Base-by-base conservation (phyloP, 345 rosid species). In the Eucalyptus dawsonii region DNA sequence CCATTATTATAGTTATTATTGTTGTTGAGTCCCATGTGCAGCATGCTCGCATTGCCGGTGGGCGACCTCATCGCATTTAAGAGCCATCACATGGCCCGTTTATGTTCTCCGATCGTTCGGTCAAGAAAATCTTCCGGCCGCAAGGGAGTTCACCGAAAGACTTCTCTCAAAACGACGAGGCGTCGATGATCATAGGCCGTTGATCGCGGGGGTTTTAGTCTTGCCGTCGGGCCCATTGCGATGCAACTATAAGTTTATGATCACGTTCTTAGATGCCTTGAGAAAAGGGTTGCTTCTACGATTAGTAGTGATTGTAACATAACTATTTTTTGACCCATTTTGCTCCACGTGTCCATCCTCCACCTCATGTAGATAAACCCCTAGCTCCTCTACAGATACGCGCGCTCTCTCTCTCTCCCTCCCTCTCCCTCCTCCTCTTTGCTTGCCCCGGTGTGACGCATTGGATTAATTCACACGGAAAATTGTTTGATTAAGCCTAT, bases 241-340 rank as follows among this genome's bases (percentile, higher is more conserved):
- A 53, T 19, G 15, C 69, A 62, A 27, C 37, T n/a, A 14, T 0
- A 0, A 65, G 72, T 0, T 65, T 2, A 1, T 14, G 76, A 65
- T 65, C 11, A 21, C 58, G 62, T 22, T 56, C 62, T 56, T 56
- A 56, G 14, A 24, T 0, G 0, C 62, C 29, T 56, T 9, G 29
- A 56, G 29, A 56, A 56, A 10, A 56, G 0, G 62, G 62, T 56
- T 11, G 29, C 29, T 22, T 56, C 62, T 24, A 9, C 13, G 29
- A n/a, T 31, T n/a, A 7, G 1, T 65, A n/a, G 14, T 65, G 37
- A 0, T 29, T 0, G 17, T 65, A n/a, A 65, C 37, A 56, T 56
- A 56, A 56, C 29, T 56, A 0, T 0, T 24, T 56, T 56, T 56
- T 24, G 27, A 56, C 6, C 62, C 62, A 56, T 56, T 56, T 56